Evolutionary conservation across 352 stramenopile species (phyloP), one percentile per base, ranked within the genome.

Genomic region (Peronospora belbahrii): DNA sequence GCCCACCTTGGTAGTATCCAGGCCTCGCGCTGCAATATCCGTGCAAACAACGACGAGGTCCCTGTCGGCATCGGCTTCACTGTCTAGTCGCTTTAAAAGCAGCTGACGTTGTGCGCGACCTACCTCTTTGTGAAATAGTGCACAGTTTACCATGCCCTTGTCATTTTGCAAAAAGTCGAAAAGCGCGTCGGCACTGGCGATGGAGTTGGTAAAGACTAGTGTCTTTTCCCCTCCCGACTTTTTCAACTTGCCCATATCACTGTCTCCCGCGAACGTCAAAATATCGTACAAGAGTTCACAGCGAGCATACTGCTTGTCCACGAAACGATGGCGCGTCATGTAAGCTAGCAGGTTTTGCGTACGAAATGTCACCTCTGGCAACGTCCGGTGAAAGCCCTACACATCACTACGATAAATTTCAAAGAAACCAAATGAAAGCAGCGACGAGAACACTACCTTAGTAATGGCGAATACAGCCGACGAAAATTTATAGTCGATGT

Each of bases 401-500:
- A 51, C 20, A 49, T 42, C 9, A 43, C 39, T 10, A 18, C 11
- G n/a, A n/a, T n/a, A n/a, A n/a, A n/a, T n/a, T n/a, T n/a, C n/a
- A n/a, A n/a, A n/a, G n/a, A n/a, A 11, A 8, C 18, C 30, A 3
- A 34, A 6, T 6, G 0, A 18, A 6, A 34, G 30, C 11, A 34
- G 27, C 27, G 3, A 32, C 27, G 11, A 34, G 30, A 34, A n/a
- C 8, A 25, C 34, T 47, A 90, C 79, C 47, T 82, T 48, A 6
- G 80, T 91, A 39, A 82, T 66, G 28, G 71, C 74, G 31, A 86
- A 86, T 2, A 65, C 47, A 0, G 73, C 64, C 3, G 58, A 48
- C 1, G 80, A 77, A 54, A 88, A 88, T 65, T 88, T 91, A 59
- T 86, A 67, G 39, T 82, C 57, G 47, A 91, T 77, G 51, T 71